Evolutionary conservation across 2,329 filamentous ascomycete genomes (phyloP), one percentile per base, ranked within the genome.

Genomic region (Sporothrix protearum): DNA sequence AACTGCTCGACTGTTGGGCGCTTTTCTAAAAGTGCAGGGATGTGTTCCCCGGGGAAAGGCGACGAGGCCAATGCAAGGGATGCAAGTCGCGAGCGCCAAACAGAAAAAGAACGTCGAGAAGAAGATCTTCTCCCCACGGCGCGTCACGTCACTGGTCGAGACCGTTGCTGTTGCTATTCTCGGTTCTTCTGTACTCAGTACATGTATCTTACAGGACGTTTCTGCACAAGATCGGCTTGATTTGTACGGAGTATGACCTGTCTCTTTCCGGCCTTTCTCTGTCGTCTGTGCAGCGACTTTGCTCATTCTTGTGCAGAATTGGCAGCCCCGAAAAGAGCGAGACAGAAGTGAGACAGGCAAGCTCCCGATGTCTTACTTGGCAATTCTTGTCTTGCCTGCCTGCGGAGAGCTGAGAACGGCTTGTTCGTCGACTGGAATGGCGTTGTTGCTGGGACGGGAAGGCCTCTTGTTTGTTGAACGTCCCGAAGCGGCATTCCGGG

Each of bases 11-110:
- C 57, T 28, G 59, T 42, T 63, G 59, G n/a, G n/a, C 10, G 33
- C 7, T 19, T 9, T 28, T 36, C 33, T 4, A 8, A 36, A 36
- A 36, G 8, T 36, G 33, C 33, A 36, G 12, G 12, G 42, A 14
- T 47, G 42, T 19, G 9, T 66, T 39, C 25, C 55, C 28, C 14
- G 42, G 42, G 22, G 16, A 47, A 66, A 33, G 61, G 3, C 22
- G 61, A 66, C 42, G 25, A 66, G 25, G 42, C 7, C 63, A 36
- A 49, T 25, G 63, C 42, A 66, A 66, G 63, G 63, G 63, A n/a
- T 49, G 59, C n/a, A 28, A 33, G 39, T 47, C 63, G 49, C 22
- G 25, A 14, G 63, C 6, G 22, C 22, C n/a, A 33, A 22, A 47
- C 22, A 22, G n/a, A 22, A 39, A 63, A 12, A 4, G 19, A 61